Base-by-base conservation (phyloP, 2,329 filamentous ascomycete genomes). In the Neurospora crassa region DNA sequence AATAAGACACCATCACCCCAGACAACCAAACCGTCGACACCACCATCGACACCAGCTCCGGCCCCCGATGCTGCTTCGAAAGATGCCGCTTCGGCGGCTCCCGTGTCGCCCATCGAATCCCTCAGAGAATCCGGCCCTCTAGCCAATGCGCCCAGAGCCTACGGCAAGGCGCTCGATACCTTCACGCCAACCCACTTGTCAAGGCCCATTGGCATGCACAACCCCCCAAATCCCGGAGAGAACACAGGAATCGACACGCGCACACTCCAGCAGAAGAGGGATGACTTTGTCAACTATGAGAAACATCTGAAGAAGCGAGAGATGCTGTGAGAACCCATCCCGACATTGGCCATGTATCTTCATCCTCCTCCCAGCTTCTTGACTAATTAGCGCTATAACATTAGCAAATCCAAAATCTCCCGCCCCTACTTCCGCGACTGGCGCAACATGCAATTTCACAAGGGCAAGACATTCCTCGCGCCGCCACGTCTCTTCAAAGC, bases 361-460 rank as follows among this genome's bases (percentile, higher is more conserved):
- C 24, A n/a, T 43, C 45, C 40, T 34, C 20, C 20, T 24, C 47
- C 29, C 47, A 29, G 6, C 20, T 53, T 53, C 47, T 53, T 53
- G 47, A 63, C 53, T 63, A 8, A 63, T 29, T 29, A 37, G 18
- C 70, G 29, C 6, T 59, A 67, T 70, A 69, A 76, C 71, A 34
- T 76, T 75, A 93, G 91, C 70, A 92, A 92, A 67, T 86, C 88
- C 75, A 89, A 93, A 79, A 90, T 96, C 78, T 85, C 90, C 24
- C 92, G 92, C 72, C 94, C 95, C 2, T 99, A 99, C 82, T 99
- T 97, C 83, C 92, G 94, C 80, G 95, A 99, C 85, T 97, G 94
- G 92, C 89, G 88, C 72, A 96, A 96, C 82, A 88, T 97, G 81
- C 85, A 86, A 69, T 87, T 90, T 75, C 90, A 96, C 82, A 89